Base-by-base conservation (phyloP, 2,329 filamentous ascomycete species). In the Curvularia spicifera region DNA sequence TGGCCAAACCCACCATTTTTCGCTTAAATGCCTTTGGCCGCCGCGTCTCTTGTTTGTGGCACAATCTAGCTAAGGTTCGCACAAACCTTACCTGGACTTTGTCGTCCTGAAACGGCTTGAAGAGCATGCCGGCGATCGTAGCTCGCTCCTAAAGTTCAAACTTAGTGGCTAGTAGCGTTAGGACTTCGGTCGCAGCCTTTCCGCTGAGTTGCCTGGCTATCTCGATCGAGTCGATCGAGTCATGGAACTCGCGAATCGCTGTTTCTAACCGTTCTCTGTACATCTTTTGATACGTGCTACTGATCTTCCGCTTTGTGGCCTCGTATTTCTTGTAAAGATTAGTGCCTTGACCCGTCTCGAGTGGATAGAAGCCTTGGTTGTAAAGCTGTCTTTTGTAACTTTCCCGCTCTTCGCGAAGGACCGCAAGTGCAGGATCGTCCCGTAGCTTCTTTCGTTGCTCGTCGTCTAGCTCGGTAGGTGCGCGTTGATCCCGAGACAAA, bases 141-240 rank as follows among this genome's bases (percentile, higher is more conserved):
- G 51, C 63, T 31, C 59, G 57, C 57, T 66, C 65, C n/a, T 39
- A 35, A 56, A 67, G 54, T 56, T 67, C 42, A 37, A 62, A 63
- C 31, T 64, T 42, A 53, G 56, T 22, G 29, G 57, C 42, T 51
- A 42, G 63, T 49, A 61, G 51, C 26, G 54, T 66, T 35, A 64
- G 53, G 48, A 67, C 57, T 50, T 67, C 52, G 26, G 28, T 48
- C 43, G 55, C 43, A 13, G 58, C 51, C 47, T 51, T 60, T 33
- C 63, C 53, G 53, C 51, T 61, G 18, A 66, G 59, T 51, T 67
- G 55, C 57, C 49, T 65, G 8, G 56, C 63, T 63, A 65, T 65
- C 57, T 65, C 52, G 40, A 64, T 65, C 39, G 50, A 42, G 45
- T 67, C 37, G 39, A 67, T 58, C 24, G 51, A 62, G 33, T 63